Base-by-base conservation (phyloP, 1,139 yeast species). In the Pichia sp. region DNA sequence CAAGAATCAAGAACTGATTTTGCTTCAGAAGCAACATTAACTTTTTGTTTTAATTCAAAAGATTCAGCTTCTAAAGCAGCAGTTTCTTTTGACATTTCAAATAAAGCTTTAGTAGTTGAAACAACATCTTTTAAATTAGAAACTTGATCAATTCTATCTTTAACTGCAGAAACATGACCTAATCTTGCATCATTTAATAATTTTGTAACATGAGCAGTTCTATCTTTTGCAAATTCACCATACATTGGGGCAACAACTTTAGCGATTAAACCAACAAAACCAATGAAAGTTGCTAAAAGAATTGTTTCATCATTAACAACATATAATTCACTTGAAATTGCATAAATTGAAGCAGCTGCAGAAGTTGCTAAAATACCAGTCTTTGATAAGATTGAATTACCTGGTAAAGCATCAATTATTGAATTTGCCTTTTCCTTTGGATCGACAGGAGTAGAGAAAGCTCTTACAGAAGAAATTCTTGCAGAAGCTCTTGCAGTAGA, bases 1-100 rank as follows among this genome's bases (percentile, higher is more conserved):
- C 98, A 92, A 32, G 97, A 87, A 72, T 92, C 98, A 66, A 92
- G 81, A 51, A 92, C 95, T 49, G 95, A 72, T 76, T 85, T 89
- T 63, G 97, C 97, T 75, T 89, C 96, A 51, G 73, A 61, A 51
- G 95, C 92, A 59, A 87, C 79, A 54, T 83, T 92, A 57, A 87
- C 87, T 66, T 82, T 71, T 76, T 92, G 98, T 76, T 89, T 85
- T 67, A 86, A 78, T 71, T 84, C 96, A 62, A 90, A 92, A 43
- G 92, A 80, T 70, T 87, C 78, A 54, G 97, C 95, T 78, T 92
- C 98, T 62, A 89, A 78, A 72, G 86, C 79, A 57, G 92, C 96
- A 53, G 98, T 92, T 73, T 92, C 96, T 76, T 87, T 90, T 53
- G 98, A 90, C 51, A 90, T 80, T 61, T 87, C 92, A 62, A 92